Evolutionary conservation across 371 early-diverging fungal species (phyloP).

Genomic region (Mortierella sp.): DNA sequence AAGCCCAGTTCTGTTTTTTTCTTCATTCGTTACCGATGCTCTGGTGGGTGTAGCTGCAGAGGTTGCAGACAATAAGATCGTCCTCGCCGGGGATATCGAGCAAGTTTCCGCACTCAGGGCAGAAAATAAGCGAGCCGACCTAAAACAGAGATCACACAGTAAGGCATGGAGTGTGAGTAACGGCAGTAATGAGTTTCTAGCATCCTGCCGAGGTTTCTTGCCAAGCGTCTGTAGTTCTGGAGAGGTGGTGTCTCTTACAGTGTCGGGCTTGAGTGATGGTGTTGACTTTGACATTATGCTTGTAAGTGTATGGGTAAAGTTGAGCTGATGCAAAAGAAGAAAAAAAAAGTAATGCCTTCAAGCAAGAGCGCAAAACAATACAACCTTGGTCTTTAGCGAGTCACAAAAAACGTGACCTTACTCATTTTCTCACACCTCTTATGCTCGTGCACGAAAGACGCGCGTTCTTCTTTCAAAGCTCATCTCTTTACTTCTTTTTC

Average conservation of each 20-base stretch:
- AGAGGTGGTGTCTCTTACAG: slow-evolving; percentile 25
- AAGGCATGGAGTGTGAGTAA: background rate
- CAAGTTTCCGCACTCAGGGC: slow-evolving; percentile 89
- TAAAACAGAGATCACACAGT: slow-evolving; percentile 10
- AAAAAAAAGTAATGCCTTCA: slow-evolving; percentile 14
- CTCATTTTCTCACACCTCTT: background rate
- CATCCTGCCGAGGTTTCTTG: too few relatives aligned
- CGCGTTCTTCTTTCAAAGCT: background rate
- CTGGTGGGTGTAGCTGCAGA: slow-evolving; percentile 79
- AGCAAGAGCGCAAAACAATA: background rate
- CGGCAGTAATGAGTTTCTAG: background rate
- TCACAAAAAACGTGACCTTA: slow-evolving; percentile 11
- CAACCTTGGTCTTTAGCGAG: background rate
- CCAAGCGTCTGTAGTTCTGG: too few relatives aligned
- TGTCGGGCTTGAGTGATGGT: slow-evolving; percentile 49
- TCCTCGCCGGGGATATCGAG: slow-evolving; percentile 87
- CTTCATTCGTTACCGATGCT: slow-evolving; percentile 65
- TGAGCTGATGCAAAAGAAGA: background rate
- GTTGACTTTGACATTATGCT: slow-evolving; percentile 35
- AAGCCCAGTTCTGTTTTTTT: too few relatives aligned
- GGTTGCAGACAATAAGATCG: slow-evolving; percentile 82
- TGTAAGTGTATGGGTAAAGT: background rate
- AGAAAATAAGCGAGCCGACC: slow-evolving; percentile 84
- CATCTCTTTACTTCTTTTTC: background rate
- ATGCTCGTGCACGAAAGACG: background rate